Evolutionary conservation across 176 grass and related monocot genomes (phyloP), one percentile per base, ranked within the genome.

Genomic region (Bonia amplexicaulis): DNA sequence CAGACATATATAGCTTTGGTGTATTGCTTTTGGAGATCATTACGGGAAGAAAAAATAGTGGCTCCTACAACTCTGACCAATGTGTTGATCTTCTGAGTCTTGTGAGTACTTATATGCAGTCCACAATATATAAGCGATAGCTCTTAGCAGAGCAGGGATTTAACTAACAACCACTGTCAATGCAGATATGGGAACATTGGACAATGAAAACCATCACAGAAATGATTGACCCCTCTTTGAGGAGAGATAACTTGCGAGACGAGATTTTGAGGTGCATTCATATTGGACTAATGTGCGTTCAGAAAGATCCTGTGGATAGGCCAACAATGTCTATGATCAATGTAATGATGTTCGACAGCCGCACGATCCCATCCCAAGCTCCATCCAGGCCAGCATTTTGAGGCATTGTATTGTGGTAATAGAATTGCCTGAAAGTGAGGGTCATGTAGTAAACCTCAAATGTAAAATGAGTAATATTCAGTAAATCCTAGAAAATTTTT

Each of bases 1-100:
- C 88, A 0, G 88, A 90, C 44, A 61, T 78, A 39, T 90, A 78
- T 33, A 90, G 88, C 73, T 83, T 90, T 16, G 84, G 84, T 0
- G 83, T 90, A 0, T 47, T 90, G 47, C 9, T 86, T 15, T 52
- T 90, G 29, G 88, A 90, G 73, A 86, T 90, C 13, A 0, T 86
- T 10, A 82, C 52, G 0, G 72, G 88, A 66, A 82, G 17, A 6
- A 90, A 22, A 69, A 90, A 90, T 1, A 69, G 47, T 49, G 46
- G 69, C 48, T 57, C 45, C 2, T 76, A 59, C 12, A 49, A 83
- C 13, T 74, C 45, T 41, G 79, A 76, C 12, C 7, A 71, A 2
- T 8, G 37, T 37, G 5, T 71, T 35, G 72, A 90, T 46, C 88
- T 90, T 14, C 17, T 77, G 1, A 71, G 83, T 14, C 67, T 82